Conservation (phyloP, 257 asterid genomes). For the Lavandula angustifolia region DNA sequence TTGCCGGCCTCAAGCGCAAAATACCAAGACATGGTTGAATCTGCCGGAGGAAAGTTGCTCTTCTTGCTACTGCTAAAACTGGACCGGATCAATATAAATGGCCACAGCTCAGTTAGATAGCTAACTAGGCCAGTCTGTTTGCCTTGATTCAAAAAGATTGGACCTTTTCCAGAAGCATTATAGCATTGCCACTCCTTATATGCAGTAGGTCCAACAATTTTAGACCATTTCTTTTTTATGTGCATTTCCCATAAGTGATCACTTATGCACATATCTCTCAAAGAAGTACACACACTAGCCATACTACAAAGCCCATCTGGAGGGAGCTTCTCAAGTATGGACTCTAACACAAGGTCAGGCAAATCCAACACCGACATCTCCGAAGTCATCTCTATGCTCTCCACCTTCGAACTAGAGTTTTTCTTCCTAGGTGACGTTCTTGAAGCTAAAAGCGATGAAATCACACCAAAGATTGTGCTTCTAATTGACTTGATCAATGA, state of each 20-base stretch:
- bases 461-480: constrained; percentile 30
- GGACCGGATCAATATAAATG: constrained; percentile 53
- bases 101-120: constrained; percentile 56
- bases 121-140: constrained; percentile 46
- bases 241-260: constrained; percentile 81
- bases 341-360: constrained; percentile 81
- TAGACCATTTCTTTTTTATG: constrained; percentile 73
- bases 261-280: constrained; percentile 68
- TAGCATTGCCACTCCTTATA: constrained; percentile 70
- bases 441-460: constrained; percentile 32
- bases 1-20: constrained; percentile 83
- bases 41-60: constrained; percentile 49
- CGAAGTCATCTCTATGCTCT: constrained; percentile 33
- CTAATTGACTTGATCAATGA: constrained; percentile 38
- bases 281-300: constrained; percentile 65
- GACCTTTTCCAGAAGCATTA: constrained; percentile 56
- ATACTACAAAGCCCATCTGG: constrained; percentile 72
- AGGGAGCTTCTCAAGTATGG: constrained; percentile 81
- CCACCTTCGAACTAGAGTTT: constrained; percentile 36
- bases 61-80: constrained; percentile 40
- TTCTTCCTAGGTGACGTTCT: constrained; percentile 51
- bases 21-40: constrained; percentile 75
- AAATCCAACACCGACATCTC: constrained; percentile 61
- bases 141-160: constrained; percentile 49
- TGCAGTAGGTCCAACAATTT: constrained; percentile 66